Evolutionary conservation across 179 eudicot species (phyloP).

Genomic region (Spergularia azorica): DNA sequence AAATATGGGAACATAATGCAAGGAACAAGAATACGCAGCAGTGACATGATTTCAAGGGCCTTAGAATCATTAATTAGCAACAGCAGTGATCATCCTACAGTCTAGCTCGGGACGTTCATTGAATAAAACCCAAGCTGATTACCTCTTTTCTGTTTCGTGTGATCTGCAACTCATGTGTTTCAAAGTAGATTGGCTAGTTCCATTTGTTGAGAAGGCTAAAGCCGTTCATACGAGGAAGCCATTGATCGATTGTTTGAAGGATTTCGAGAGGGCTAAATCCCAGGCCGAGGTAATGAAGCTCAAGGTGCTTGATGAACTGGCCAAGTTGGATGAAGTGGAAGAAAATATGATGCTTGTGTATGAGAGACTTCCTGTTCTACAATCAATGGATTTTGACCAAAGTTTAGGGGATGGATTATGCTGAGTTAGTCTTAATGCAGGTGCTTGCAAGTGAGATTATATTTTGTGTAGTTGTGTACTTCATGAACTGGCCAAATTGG

Average conservation of each 20-base stretch:
- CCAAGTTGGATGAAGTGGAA: slow-evolving; percentile 20
- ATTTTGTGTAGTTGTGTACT: too few relatives aligned
- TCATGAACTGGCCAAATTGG: too few relatives aligned
- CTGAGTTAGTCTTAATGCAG: not conserved
- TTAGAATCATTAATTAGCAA: slow-evolving; percentile 17
- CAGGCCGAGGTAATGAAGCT: slow-evolving; percentile 11
- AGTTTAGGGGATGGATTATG: slow-evolving; percentile 23
- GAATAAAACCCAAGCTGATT: slow-evolving; percentile 3
- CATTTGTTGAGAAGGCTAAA: slow-evolving; percentile 18
- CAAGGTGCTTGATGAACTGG: slow-evolving; percentile 13
- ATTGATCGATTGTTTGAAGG: slow-evolving; percentile 13
- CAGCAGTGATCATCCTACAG: slow-evolving; percentile 11
- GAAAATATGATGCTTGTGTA: slow-evolving; percentile 6
- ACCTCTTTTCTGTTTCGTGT: slow-evolving; percentile 11
- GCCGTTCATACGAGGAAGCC: slow-evolving; percentile 16
- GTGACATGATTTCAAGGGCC: slow-evolving; percentile 12
- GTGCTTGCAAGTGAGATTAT: too few relatives aligned
- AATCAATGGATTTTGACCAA: slow-evolving; percentile 15
- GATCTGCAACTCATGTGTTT: slow-evolving; percentile 18
- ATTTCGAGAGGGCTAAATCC: not conserved
- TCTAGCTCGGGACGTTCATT: slow-evolving; percentile 7
- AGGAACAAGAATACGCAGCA: slow-evolving; percentile 2
- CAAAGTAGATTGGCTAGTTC: not conserved
- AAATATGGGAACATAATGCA: not conserved
- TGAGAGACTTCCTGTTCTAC: not conserved